Base-by-base conservation (phyloP, 2,329 filamentous ascomycete species). In the Trichophyton schoenleinii region DNA sequence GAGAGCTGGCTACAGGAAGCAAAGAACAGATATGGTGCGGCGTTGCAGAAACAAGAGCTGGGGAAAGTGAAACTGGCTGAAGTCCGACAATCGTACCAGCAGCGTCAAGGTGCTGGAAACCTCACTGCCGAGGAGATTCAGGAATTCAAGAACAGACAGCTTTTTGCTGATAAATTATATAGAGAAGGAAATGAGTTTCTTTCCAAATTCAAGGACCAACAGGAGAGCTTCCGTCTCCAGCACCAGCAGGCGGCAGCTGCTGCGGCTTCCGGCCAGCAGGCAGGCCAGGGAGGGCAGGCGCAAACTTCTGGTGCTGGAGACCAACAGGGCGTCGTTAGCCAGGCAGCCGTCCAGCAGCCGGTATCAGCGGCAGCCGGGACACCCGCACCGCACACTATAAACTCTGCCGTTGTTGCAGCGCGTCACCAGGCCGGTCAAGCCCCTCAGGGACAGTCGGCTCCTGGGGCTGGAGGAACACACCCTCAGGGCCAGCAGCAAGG, bases 131-230 rank as follows among this genome's bases (percentile, higher is more conserved):
- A 78, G 58, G 77, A 79, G 61, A 68, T 74, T 42, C 72, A 74
- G 59, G 73, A 75, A 13, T 74, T 75, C 64, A 74, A 75, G 61
- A 75, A 68, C 58, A 70, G 73, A n/a, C 74, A 75, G 68, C 4
- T 72, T 13, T 67, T 70, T 41, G 73, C 74, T 4, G 73, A 77
- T 60, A 76, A 74, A 61, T 67, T 75, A 7, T 72, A 69, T 61
- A 71, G 72, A 34, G 77, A 79, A 64, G 75, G 75, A n/a, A 74
- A 70, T 52, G 74, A 75, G 11, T 79, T 78, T 62, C 66, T 79
- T 63, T 72, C 69, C 44, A 78, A 78, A 61, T 79, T 79, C 69
- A 76, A 75, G 60, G 74, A 78, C 48, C 77, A 79, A 63, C 77
- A 79, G 64, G 75, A 78, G 60, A 70, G 66, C 48, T 78, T 78